phyloP scores from a whole-genome alignment of 305 asterid species.

The Petunia hybrid region DNA sequence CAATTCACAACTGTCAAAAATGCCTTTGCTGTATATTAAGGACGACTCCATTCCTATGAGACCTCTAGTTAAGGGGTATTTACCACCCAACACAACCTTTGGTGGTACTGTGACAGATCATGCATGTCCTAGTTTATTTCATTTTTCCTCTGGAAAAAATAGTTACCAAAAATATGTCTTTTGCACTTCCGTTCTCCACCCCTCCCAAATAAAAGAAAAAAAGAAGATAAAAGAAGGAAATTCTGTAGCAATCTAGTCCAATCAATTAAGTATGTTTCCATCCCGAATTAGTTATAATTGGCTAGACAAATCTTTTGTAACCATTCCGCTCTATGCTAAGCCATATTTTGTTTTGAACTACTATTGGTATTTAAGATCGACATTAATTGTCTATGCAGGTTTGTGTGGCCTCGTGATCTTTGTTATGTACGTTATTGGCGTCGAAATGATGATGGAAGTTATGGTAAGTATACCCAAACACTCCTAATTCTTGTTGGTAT shows the following conservation, averaged over 20 bases:
- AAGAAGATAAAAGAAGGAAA: conserved; percentile 17
- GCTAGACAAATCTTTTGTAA: background rate
- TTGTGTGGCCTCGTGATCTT: conserved; percentile 98
- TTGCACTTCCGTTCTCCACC: background rate
- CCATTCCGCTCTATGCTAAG: conserved; percentile 15
- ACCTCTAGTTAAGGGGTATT: too few species aligned
- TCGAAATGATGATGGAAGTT: conserved; percentile 99
- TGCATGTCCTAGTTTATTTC: background rate
- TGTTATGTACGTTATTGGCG: conserved; percentile 99
- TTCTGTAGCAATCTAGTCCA: background rate
- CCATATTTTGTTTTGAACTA: background rate
- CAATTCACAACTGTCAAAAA: background rate
- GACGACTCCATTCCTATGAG: too few species aligned
- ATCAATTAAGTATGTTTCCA: background rate
- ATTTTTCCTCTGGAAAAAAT: background rate
- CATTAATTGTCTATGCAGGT: conserved; percentile 52
- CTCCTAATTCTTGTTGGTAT: conserved; percentile 26
- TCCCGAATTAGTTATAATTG: background rate
- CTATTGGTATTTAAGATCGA: background rate
- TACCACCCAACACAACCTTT: too few species aligned
- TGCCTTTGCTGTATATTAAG: too few species aligned
- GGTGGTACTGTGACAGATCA: background rate
- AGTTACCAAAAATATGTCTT: background rate
- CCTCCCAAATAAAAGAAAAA: background rate
- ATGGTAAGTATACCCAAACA: conserved; percentile 62